These are phyloP conservation scores for Tricharina praecox DNA, from an alignment of 495 filamentous ascomycete species.

Conservation along the genomic window DNA sequence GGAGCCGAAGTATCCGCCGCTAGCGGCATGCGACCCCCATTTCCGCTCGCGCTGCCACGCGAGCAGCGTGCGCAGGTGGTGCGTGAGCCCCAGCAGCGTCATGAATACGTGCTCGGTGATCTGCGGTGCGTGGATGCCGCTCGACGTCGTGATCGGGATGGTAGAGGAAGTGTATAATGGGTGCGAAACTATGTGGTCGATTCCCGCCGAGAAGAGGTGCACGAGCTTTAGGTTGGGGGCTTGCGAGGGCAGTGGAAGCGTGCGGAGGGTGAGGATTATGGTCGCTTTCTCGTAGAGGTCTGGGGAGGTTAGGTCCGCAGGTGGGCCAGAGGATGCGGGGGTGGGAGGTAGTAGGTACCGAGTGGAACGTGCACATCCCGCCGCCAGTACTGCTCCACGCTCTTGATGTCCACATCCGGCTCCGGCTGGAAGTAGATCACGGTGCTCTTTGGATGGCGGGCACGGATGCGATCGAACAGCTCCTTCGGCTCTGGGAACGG, in stretches of 20 bases:
- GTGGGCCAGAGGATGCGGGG: too few species aligned
- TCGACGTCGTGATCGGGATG: slow-evolving; percentile 52
- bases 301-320: too few species aligned
- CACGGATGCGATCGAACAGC: slow-evolving; percentile 24
- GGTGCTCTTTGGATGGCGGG: slow-evolving; percentile 29
- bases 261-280: not conserved
- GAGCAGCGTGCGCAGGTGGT: slow-evolving; percentile 29
- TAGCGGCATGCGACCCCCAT: slow-evolving; percentile 23
- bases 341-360: not conserved
- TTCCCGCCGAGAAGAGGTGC: slow-evolving; percentile 59
- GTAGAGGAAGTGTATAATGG: slow-evolving; percentile 48
- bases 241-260: slow-evolving; percentile 25
- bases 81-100: slow-evolving; percentile 31
- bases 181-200: slow-evolving; percentile 45
- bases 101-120: slow-evolving; percentile 44
- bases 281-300: slow-evolving; percentile 44
- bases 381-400: not conserved
- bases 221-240: slow-evolving; percentile 48
- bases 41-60: slow-evolving; percentile 30
- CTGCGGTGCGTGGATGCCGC: slow-evolving; percentile 65
- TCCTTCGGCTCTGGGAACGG: slow-evolving; percentile 26
- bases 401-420: slow-evolving; percentile 6
- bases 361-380: not conserved
- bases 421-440: slow-evolving; percentile 24
- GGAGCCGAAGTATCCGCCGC: slow-evolving; percentile 11